A percentile compares a stretch with the other conserved stretches of the same genome.
phyloP scores from a whole-genome alignment of 2,329 filamentous ascomycete genomes.

The Leptographium flavum region DNA sequence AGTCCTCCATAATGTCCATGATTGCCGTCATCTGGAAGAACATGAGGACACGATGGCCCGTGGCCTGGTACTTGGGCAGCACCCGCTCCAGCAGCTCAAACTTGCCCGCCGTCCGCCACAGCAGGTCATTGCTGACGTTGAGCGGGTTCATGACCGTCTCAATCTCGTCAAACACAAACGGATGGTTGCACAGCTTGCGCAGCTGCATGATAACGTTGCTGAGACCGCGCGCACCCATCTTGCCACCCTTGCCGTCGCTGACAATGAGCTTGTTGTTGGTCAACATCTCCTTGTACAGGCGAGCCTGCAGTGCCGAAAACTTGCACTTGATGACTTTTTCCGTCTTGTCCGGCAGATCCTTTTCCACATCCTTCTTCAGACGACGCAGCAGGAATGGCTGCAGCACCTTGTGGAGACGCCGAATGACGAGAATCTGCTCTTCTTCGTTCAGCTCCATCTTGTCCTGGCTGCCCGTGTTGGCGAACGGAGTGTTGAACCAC shows the following conservation, averaged over 20 bases:
- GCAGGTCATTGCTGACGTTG: constrained; percentile 74
- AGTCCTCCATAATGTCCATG: constrained; percentile 99
- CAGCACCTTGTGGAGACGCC: constrained; percentile 93
- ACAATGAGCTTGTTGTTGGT: constrained; percentile 91
- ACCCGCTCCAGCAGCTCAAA: constrained; percentile 91
- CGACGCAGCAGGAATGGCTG: constrained; percentile 93
- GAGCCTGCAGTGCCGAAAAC: constrained; percentile 85
- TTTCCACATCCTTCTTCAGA: constrained; percentile 98
- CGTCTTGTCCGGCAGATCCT: constrained; percentile 96
- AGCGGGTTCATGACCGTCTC: constrained; percentile 95
- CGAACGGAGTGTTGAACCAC: constrained; percentile 99
- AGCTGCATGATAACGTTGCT: constrained; percentile 99
- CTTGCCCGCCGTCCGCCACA: constrained; percentile 94
- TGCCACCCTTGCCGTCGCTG: constrained; percentile 88
- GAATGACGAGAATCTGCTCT: constrained; percentile 96
- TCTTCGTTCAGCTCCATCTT: constrained; percentile 99
- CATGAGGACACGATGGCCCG: constrained; percentile 92
- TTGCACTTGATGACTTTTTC: constrained; percentile 99
- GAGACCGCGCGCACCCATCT: constrained; percentile 82
- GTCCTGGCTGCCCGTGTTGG: constrained; percentile 93
- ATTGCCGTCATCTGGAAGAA: constrained; percentile 99
- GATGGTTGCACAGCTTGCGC: constrained; percentile 96
- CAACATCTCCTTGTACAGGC: constrained; percentile 94
- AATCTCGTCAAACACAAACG: constrained; percentile 95
- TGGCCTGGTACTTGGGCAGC: constrained; percentile 81